Percentiles rank a stretch among this genome's conserved stretches.
phyloP scores from a whole-genome alignment of 1,284 basidiomycete species.

The Xerocomus subilludens region DNA sequence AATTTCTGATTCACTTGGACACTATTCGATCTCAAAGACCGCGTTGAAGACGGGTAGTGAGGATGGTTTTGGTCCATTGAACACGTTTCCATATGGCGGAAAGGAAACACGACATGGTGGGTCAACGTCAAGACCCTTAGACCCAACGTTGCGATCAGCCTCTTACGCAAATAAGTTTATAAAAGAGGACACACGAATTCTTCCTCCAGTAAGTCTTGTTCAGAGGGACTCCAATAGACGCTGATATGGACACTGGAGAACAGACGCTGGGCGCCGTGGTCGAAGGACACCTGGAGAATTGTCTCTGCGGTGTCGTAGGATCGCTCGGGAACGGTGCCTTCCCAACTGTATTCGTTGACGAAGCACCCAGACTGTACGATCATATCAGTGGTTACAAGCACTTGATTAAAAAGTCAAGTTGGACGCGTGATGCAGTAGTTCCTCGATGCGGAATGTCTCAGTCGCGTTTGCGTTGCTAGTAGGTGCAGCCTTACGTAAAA shows the following conservation, averaged over 20 bases:
- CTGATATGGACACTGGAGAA: not conserved
- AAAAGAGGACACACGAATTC: not conserved
- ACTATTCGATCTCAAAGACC: not conserved
- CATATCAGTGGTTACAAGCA: too few relatives aligned
- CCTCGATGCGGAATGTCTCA: too few relatives aligned
- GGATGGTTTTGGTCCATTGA: not conserved
- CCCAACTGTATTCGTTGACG: not conserved
- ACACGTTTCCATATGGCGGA: not conserved
- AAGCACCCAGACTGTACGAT: slow-evolving; percentile 3
- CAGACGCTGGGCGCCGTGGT: not conserved
- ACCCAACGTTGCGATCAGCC: not conserved
- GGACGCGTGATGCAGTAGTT: too few relatives aligned
- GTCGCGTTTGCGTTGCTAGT: too few relatives aligned
- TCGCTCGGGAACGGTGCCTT: not conserved
- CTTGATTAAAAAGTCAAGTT: too few relatives aligned
- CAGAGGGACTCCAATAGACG: not conserved
- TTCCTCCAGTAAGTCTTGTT: not conserved
- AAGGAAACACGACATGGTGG: not conserved
- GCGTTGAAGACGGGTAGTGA: not conserved
- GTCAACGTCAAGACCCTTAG: not conserved
- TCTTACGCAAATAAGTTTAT: not conserved
- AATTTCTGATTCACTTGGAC: not conserved
- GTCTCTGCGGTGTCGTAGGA: not conserved
- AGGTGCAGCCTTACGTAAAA: too few relatives aligned
- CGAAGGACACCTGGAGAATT: not conserved